These are phyloP conservation scores for Lagenidium sp. DNA, from an alignment of 352 stramenopile species.

Conservation along the genomic window DNA sequence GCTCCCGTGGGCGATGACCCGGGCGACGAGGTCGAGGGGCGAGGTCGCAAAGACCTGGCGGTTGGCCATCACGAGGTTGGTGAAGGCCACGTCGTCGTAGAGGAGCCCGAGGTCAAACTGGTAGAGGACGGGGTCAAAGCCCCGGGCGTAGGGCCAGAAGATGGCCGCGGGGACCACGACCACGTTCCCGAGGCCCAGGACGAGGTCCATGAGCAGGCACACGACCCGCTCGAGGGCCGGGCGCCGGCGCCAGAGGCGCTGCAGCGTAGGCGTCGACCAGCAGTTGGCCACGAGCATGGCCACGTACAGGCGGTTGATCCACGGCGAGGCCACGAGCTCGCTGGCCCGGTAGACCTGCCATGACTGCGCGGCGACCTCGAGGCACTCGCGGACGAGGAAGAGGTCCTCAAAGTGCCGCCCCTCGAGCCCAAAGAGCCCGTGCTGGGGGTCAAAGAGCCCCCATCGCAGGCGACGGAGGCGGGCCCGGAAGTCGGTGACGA, in stretches of 20 bases:
- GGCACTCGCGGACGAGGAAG: conserved; percentile 1
- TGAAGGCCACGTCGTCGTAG: not conserved
- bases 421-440: conserved; percentile 1
- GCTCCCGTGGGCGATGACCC: not conserved
- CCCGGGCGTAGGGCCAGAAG: not conserved
- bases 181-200: not conserved
- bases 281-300: conserved; percentile 9
- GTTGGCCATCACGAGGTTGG: not conserved
- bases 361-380: conserved; percentile 5
- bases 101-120: not conserved
- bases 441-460: not conserved
- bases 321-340: not conserved
- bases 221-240: not conserved
- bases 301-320: conserved; percentile 18
- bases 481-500: too few species aligned
- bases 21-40: not conserved
- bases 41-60: not conserved
- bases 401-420: not conserved
- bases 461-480: not conserved
- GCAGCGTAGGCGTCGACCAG: conserved; percentile 16
- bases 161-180: not conserved
- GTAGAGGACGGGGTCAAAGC: not conserved
- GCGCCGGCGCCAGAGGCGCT: not conserved
- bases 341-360: conserved; percentile 10
- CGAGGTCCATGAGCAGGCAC: not conserved